Evolutionary conservation across 2,329 filamentous ascomycete genomes (phyloP).

Genomic region (Fusarium coffeatum): DNA sequence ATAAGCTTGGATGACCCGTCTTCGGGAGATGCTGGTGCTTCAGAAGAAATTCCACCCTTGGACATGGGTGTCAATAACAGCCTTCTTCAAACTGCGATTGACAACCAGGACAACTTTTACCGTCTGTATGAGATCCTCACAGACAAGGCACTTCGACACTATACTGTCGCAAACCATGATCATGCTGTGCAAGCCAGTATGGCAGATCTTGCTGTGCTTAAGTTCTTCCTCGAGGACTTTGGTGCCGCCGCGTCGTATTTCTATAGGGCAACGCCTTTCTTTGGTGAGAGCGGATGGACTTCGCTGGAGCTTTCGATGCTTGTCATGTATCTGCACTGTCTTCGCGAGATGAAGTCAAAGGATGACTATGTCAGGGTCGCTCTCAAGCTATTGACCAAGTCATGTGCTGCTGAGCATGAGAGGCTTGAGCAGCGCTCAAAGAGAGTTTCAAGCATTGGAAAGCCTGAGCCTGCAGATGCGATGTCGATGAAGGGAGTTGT

Average conservation of each 20-base stretch:
- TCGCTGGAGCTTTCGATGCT: slow-evolving; percentile 85
- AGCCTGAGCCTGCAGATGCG: slow-evolving; percentile 43
- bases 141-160: slow-evolving; percentile 84
- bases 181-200: slow-evolving; percentile 82
- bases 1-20: slow-evolving; percentile 63
- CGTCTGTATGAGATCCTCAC: slow-evolving; percentile 80
- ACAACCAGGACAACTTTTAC: slow-evolving; percentile 73
- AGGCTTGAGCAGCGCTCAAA: slow-evolving; percentile 54
- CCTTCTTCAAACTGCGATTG: slow-evolving; percentile 70
- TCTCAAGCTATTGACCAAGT: slow-evolving; percentile 78
- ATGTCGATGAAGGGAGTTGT: slow-evolving; percentile 62
- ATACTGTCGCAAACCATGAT: slow-evolving; percentile 79
- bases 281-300: slow-evolving; percentile 81
- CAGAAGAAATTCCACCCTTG: slow-evolving; percentile 36
- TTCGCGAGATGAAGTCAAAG: slow-evolving; percentile 78
- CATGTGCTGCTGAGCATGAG: slow-evolving; percentile 66
- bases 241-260: slow-evolving; percentile 81
- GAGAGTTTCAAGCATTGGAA: slow-evolving; percentile 35
- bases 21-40: slow-evolving; percentile 10
- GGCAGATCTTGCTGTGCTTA: slow-evolving; percentile 87
- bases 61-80: slow-evolving; percentile 56
- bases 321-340: slow-evolving; percentile 84
- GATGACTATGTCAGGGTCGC: slow-evolving; percentile 84
- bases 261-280: slow-evolving; percentile 80
- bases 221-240: slow-evolving; percentile 81